Conservation (phyloP, 768 basidiomycete genomes). For the Lenzites betulinus region DNA sequence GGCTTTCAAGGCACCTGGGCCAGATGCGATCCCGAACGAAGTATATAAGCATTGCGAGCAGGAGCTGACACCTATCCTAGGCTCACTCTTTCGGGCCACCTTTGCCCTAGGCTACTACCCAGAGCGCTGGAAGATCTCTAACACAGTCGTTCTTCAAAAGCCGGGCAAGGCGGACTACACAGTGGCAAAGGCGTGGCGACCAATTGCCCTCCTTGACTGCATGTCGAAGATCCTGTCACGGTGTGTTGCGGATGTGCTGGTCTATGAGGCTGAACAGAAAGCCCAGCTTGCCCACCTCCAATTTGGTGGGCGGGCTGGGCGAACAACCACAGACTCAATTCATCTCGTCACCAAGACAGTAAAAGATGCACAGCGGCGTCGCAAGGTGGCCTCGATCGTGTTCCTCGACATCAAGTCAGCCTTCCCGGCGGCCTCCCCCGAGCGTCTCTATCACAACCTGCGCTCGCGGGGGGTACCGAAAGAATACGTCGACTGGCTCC, state of each 20-base stretch:
- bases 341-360: constrained; percentile 27
- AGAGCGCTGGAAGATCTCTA: constrained; percentile 29
- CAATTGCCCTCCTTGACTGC: constrained; percentile 35
- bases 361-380: constrained; percentile 27
- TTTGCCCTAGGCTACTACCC: constrained; percentile 31
- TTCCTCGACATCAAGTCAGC: constrained; percentile 38
- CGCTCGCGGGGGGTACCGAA: constrained; percentile 19
- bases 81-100: constrained; percentile 32
- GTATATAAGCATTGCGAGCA: constrained; percentile 33
- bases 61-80: constrained; percentile 30
- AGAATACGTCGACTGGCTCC: constrained; percentile 22
- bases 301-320: constrained; percentile 29
- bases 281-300: constrained; percentile 23
- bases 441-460: constrained; percentile 22
- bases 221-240: constrained; percentile 27
- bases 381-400: constrained; percentile 33
- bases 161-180: constrained; percentile 38
- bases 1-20: constrained; percentile 39
- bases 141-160: constrained; percentile 37
- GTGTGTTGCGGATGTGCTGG: constrained; percentile 22
- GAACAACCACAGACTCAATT: constrained; percentile 30
- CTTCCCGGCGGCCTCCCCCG: constrained; percentile 27
- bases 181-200: constrained; percentile 35
- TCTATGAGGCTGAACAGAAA: constrained; percentile 6
- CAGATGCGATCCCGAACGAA: constrained; percentile 33